Evolutionary conservation across 352 stramenopile genomes (phyloP).

Genomic region (Phytophthora pinifolia): DNA sequence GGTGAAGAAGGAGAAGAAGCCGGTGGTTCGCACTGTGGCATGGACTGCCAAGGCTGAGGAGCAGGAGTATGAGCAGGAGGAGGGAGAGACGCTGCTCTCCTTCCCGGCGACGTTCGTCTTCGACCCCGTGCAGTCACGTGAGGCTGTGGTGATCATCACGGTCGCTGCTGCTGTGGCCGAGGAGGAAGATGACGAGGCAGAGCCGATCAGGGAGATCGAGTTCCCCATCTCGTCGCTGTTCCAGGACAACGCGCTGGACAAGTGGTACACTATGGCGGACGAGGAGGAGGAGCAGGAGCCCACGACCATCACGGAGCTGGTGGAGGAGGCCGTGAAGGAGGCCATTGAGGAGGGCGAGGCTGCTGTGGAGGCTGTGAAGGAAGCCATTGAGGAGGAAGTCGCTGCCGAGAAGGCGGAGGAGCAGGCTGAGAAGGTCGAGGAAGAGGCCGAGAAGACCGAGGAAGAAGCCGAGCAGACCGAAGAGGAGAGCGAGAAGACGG

Average conservation of each 20-base stretch:
- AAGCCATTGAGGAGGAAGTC: slow-evolving; percentile 4
- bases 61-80: slow-evolving; percentile 12
- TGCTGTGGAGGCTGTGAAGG: slow-evolving; percentile 15
- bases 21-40: slow-evolving; percentile 39
- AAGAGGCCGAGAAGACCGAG: slow-evolving; percentile 14
- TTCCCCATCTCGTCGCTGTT: slow-evolving; percentile 77
- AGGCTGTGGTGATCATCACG: slow-evolving; percentile 75
- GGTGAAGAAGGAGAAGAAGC: slow-evolving; percentile 54
- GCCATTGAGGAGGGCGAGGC: slow-evolving; percentile 21
- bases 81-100: slow-evolving; percentile 8
- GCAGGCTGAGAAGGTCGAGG: slow-evolving; percentile 8
- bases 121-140: slow-evolving; percentile 79
- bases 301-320: slow-evolving; percentile 36
- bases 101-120: slow-evolving; percentile 81
- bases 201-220: slow-evolving; percentile 79
- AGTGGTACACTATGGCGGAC: slow-evolving; percentile 70
- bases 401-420: slow-evolving; percentile 8
- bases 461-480: slow-evolving; percentile 11
- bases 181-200: slow-evolving; percentile 51
- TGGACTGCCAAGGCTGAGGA: slow-evolving; percentile 28
- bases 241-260: slow-evolving; percentile 55
- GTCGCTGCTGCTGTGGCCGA: slow-evolving; percentile 39
- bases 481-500: neutral
- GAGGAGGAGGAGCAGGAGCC: slow-evolving; percentile 39
- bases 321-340: slow-evolving; percentile 25